A percentile compares a stretch with the other conserved stretches of the same genome.
Evolutionary conservation across 192 early-diverging fungal species (phyloP).

Genomic region (Coemansia asiatica): DNA sequence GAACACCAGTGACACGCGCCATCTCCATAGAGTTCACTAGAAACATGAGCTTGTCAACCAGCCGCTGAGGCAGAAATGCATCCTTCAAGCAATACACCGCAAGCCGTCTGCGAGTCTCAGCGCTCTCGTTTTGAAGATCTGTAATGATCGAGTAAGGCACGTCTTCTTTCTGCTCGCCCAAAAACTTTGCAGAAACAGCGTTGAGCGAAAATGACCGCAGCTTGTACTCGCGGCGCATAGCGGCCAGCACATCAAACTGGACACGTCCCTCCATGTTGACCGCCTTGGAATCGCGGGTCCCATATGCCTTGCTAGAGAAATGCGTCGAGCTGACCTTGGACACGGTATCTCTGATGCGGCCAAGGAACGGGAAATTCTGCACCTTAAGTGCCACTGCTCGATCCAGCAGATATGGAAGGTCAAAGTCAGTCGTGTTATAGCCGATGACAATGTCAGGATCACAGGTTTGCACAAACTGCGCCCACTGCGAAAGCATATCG

Average conservation of each 20-base stretch:
- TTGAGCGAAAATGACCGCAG: constrained; percentile 94
- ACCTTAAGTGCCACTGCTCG: constrained; percentile 78
- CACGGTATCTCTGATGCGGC: constrained; percentile 60
- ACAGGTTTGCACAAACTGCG: constrained; percentile 79
- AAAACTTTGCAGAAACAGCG: constrained; percentile 91
- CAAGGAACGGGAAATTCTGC: constrained; percentile 77
- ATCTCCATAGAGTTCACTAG: constrained; percentile 97
- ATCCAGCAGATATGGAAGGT: constrained; percentile 94
- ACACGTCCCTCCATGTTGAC: constrained; percentile 91
- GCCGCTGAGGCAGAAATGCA: constrained; percentile 86
- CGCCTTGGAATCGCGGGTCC: constrained; percentile 86
- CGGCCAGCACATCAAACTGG: constrained; percentile 88
- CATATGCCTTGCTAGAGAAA: constrained; percentile 92
- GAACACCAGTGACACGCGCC: constrained; percentile 96
- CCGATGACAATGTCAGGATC: constrained; percentile 95
- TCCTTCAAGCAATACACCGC: constrained; percentile 99
- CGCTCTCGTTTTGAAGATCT: constrained; percentile 93
- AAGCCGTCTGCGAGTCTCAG: constrained; percentile 89
- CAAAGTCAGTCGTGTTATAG: constrained; percentile 96
- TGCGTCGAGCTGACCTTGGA: constrained; percentile 29
- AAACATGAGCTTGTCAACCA: constrained; percentile 97
- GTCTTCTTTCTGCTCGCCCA: constrained; percentile 98
- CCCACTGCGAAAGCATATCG: constrained; percentile 80
- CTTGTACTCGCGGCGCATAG: constrained; percentile 96
- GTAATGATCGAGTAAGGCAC: constrained; percentile 98